Evolutionary conservation across 192 early-diverging fungal genomes (phyloP).

Genomic region (Coemansia sp.): DNA sequence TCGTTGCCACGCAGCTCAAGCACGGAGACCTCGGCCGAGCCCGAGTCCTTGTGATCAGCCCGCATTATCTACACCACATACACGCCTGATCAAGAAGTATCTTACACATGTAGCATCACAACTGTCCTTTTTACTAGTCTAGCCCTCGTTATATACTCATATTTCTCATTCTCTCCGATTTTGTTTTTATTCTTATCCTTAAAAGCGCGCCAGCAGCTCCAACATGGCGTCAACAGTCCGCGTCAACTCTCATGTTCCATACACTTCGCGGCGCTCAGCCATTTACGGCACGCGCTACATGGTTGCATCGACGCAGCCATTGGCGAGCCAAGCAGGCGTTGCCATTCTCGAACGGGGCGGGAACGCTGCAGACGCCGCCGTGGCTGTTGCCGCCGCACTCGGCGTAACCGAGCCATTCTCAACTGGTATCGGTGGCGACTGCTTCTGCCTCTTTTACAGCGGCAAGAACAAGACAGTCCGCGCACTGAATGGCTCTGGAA

Average conservation of each 20-base stretch:
- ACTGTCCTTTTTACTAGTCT: too few species aligned
- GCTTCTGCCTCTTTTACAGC: slow-evolving; percentile 78
- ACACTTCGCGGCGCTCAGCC: slow-evolving; percentile 55
- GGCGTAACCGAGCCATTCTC: slow-evolving; percentile 73
- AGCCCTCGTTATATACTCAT: too few species aligned
- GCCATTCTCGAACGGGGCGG: slow-evolving; percentile 67
- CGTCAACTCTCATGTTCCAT: slow-evolving; percentile 19
- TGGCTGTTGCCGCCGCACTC: slow-evolving; percentile 70
- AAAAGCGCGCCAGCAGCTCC: neutral
- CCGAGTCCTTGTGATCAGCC: neutral
- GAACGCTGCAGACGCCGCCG: slow-evolving; percentile 78
- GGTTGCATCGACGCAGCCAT: slow-evolving; percentile 69
- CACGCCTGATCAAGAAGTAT: neutral
- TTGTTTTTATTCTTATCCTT: neutral
- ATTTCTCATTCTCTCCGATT: neutral
- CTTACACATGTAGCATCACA: neutral
- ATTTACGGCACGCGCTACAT: slow-evolving; percentile 66
- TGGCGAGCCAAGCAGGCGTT: slow-evolving; percentile 71
- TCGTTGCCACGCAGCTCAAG: neutral
- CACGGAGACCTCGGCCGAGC: slow-evolving; percentile 8
- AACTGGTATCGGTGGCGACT: slow-evolving; percentile 81
- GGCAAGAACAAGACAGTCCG: slow-evolving; percentile 59
- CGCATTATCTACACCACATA: neutral
- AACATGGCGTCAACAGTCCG: slow-evolving; percentile 33
- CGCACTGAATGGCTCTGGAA: slow-evolving; percentile 67